Percentiles rank a stretch among this genome's conserved stretches.
Conservation (phyloP, 2,329 filamentous ascomycete genomes). For the Paraphoma chrysanthemicola region DNA sequence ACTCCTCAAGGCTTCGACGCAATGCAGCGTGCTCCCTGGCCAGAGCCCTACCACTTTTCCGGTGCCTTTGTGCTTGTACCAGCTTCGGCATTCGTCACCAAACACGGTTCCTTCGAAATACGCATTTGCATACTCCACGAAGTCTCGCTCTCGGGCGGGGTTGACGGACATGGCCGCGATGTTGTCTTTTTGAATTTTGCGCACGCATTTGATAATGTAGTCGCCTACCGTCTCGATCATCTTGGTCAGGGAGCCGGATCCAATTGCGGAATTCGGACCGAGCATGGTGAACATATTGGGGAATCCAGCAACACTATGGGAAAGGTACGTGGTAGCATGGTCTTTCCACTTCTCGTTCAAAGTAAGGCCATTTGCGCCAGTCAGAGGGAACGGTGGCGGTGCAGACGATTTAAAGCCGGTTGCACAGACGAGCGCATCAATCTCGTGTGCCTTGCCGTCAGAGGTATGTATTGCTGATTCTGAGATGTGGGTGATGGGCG, state of each 20-base stretch:
- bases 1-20: slow-evolving; percentile 41
- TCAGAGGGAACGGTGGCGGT: slow-evolving; percentile 49
- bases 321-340: slow-evolving; percentile 41
- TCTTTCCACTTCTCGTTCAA: slow-evolving; percentile 45
- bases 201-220: slow-evolving; percentile 49
- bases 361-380: slow-evolving; percentile 35
- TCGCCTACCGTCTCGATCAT: slow-evolving; percentile 51
- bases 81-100: slow-evolving; percentile 42
- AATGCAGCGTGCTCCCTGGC: slow-evolving; percentile 43
- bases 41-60: slow-evolving; percentile 42
- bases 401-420: slow-evolving; percentile 53
- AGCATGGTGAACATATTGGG: slow-evolving; percentile 54
- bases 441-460: slow-evolving; percentile 48
- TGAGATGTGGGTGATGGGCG: slow-evolving; percentile 45
- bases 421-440: slow-evolving; percentile 55
- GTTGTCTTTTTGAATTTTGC: slow-evolving; percentile 54
- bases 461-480: slow-evolving; percentile 48
- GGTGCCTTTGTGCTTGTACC: slow-evolving; percentile 41
- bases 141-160: slow-evolving; percentile 35
- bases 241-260: slow-evolving; percentile 48
- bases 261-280: slow-evolving; percentile 51
- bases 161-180: slow-evolving; percentile 46
- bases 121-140: slow-evolving; percentile 37
- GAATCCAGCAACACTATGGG: slow-evolving; percentile 35
- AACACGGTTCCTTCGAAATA: slow-evolving; percentile 46